Evolutionary conservation across 768 basidiomycete species (phyloP).

Genomic region (Psilocybe tampanensis): DNA sequence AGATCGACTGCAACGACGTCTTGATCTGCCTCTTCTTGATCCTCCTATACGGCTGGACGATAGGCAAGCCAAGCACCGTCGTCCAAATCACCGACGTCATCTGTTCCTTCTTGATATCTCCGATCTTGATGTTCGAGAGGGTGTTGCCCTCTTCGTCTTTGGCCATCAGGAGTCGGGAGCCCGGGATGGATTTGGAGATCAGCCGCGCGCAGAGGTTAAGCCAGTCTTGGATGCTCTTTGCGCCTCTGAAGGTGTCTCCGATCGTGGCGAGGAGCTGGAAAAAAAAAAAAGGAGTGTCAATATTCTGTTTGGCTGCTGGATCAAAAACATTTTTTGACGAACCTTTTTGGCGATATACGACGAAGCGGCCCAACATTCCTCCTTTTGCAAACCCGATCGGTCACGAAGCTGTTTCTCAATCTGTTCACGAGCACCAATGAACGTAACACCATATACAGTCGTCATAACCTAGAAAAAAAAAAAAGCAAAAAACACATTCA

Average conservation of each 20-base stretch:
- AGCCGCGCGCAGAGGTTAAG: conserved; percentile 80
- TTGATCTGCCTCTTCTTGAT: conserved; percentile 77
- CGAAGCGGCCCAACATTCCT: conserved; percentile 74
- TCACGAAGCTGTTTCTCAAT: conserved; percentile 88
- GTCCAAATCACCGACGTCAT: conserved; percentile 98
- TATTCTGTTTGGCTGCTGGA: too few species aligned
- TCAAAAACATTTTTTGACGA: too few species aligned
- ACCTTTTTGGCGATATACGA: conserved; percentile 83
- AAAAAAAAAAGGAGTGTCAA: too few species aligned
- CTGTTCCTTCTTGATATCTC: conserved; percentile 71
- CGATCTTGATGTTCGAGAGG: conserved; percentile 6
- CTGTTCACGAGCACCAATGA: conserved; percentile 91
- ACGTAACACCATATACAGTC: conserved; percentile 97
- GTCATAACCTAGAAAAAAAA: conserved; percentile 80
- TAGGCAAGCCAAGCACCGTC: conserved; percentile 90
- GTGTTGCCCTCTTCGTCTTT: conserved; percentile 21
- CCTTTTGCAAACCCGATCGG: conserved; percentile 67
- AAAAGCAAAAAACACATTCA: too few species aligned
- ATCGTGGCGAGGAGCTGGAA: conserved; percentile 74
- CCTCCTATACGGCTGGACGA: conserved; percentile 96
- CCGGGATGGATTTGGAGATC: conserved; percentile 85
- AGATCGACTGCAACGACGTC: conserved; percentile 86
- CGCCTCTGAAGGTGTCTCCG: conserved; percentile 91
- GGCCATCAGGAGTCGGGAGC: conserved; percentile 59
- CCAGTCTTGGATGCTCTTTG: conserved; percentile 91